Evolutionary conservation across 495 filamentous ascomycete genomes (phyloP).

Genomic region (Trypethelium eluteriae): DNA sequence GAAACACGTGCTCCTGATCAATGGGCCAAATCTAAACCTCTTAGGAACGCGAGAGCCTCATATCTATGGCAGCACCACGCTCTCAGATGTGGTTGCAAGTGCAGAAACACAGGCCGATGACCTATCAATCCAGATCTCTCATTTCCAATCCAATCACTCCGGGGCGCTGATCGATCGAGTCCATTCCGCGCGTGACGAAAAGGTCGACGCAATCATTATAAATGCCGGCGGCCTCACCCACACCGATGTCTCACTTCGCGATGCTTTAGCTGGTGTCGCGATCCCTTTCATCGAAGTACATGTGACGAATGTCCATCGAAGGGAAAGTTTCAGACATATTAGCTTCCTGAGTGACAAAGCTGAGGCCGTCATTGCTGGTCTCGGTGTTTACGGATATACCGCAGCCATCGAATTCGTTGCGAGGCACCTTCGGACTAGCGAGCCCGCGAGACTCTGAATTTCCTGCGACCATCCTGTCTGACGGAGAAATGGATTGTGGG

Average conservation of each 20-base stretch:
- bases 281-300: slow-evolving; percentile 68
- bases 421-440: slow-evolving; percentile 38
- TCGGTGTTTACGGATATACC: slow-evolving; percentile 62
- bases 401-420: slow-evolving; percentile 59
- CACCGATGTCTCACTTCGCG: slow-evolving; percentile 58
- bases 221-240: slow-evolving; percentile 65
- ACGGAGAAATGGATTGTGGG: no score
- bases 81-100: slow-evolving; percentile 48
- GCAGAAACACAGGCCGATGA: slow-evolving; percentile 39
- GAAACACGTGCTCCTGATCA: slow-evolving; percentile 63
- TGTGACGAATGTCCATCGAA: slow-evolving; percentile 58
- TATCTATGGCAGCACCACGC: slow-evolving; percentile 54
- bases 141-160: slow-evolving; percentile 59
- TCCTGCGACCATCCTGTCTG: no score
- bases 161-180: slow-evolving; percentile 47
- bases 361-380: slow-evolving; percentile 56
- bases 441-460: no score
- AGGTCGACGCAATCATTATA: slow-evolving; percentile 47
- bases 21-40: slow-evolving; percentile 75
- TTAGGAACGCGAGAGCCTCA: slow-evolving; percentile 64
- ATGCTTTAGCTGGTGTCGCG: slow-evolving; percentile 54
- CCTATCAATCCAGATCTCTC: slow-evolving; percentile 38
- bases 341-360: slow-evolving; percentile 67
- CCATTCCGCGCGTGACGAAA: slow-evolving; percentile 39
- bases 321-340: slow-evolving; percentile 56